These are phyloP conservation scores for Fusarium sp. DNA, from an alignment of 2,329 filamentous ascomycete species.

Conservation along the genomic window DNA sequence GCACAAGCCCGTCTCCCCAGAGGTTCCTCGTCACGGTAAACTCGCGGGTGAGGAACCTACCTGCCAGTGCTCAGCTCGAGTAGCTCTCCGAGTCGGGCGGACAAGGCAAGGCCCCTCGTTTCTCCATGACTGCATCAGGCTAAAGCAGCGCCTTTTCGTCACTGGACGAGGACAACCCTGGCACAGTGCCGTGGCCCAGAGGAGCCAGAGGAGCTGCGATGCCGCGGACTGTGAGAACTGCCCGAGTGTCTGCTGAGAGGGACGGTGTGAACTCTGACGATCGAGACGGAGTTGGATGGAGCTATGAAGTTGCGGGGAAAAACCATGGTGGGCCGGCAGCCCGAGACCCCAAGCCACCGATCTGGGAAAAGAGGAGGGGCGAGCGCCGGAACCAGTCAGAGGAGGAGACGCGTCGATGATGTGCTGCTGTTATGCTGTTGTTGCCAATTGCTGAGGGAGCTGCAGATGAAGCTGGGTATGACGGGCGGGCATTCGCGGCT, in stretches of 20 bases:
- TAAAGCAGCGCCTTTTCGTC: slow-evolving; percentile 38
- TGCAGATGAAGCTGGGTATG: slow-evolving; percentile 1
- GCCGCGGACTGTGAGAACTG: slow-evolving; percentile 39
- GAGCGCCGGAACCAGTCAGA: slow-evolving; percentile 33
- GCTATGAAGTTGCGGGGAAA: slow-evolving; percentile 44
- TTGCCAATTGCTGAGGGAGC: slow-evolving; percentile 7
- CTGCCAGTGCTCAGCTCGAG: slow-evolving; percentile 11
- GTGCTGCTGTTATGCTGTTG: slow-evolving; percentile 21
- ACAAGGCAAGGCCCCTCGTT: slow-evolving; percentile 4
- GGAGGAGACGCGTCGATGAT: slow-evolving; percentile 3
- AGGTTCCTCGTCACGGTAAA: slow-evolving; percentile 40
- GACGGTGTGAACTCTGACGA: slow-evolving; percentile 47
- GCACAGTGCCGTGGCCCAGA: slow-evolving; percentile 27
- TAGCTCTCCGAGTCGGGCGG: slow-evolving; percentile 21
- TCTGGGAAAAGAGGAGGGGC: slow-evolving; percentile 26
- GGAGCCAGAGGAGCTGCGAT: background rate
- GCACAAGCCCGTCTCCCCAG: slow-evolving; percentile 33
- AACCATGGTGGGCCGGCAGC: slow-evolving; percentile 34
- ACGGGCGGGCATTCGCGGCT: background rate
- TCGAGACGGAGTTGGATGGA: slow-evolving; percentile 44
- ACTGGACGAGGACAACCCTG: slow-evolving; percentile 25
- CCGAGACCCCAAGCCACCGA: slow-evolving; percentile 39
- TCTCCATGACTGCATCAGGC: slow-evolving; percentile 35
- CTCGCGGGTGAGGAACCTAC: slow-evolving; percentile 43
- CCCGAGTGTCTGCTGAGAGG: slow-evolving; percentile 26